phyloP scores from a whole-genome alignment of 352 stramenopile genomes.

The Blastocystis sp. region DNA sequence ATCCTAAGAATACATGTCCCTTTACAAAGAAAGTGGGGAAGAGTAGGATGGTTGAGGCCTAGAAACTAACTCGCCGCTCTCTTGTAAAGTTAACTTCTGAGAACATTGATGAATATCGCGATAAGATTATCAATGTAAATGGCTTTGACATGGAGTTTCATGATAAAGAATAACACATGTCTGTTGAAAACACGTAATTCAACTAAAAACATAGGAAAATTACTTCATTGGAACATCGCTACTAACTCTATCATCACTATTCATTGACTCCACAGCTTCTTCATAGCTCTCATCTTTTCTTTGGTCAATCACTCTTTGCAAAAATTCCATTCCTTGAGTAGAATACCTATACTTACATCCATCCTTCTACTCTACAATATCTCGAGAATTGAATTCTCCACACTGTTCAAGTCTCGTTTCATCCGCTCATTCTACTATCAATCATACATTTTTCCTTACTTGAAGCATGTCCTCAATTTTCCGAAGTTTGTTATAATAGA shows the following conservation, averaged over 20 bases:
- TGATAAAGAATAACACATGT: neutral
- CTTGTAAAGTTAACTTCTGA: conserved; percentile 43
- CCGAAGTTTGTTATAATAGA: conserved; percentile 38
- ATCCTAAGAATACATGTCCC: conserved; percentile 58
- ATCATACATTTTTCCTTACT: neutral
- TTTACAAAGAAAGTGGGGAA: conserved; percentile 57
- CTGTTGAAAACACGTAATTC: neutral
- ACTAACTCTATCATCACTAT: neutral
- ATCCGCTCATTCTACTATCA: neutral
- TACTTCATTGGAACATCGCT: neutral
- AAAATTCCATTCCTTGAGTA: conserved; percentile 1
- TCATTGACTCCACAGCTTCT: neutral
- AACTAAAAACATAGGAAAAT: neutral
- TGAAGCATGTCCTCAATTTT: neutral
- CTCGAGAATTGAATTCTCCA: neutral
- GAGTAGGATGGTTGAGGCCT: neutral
- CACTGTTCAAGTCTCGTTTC: neutral
- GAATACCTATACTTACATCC: conserved; percentile 22
- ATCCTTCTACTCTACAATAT: neutral
- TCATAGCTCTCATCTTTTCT: neutral
- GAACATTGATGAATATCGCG: conserved; percentile 57
- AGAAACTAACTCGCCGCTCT: conserved; percentile 43
- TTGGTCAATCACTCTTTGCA: neutral
- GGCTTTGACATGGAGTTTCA: conserved; percentile 6
- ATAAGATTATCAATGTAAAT: conserved; percentile 57